Evolutionary conservation across 2,329 filamentous ascomycete species (phyloP).

Genomic region (Colletotrichum tofieldiae): DNA sequence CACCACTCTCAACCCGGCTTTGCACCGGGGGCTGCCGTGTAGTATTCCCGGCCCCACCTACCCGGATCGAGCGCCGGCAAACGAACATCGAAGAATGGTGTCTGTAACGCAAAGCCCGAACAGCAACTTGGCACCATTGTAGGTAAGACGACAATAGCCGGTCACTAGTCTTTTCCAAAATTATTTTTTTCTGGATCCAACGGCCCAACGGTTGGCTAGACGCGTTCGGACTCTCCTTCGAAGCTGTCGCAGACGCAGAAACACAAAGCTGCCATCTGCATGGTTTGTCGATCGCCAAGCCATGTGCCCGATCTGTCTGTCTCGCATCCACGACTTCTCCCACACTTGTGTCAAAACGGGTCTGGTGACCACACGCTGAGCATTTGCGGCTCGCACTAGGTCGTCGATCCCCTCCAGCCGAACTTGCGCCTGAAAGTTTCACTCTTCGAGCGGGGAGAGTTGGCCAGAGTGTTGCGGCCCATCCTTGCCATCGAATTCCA

Average conservation of each 20-base stretch:
- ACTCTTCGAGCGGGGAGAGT: slow-evolving; percentile 7
- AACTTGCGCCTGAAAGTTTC: slow-evolving; percentile 22
- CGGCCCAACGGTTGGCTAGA: slow-evolving; percentile 19
- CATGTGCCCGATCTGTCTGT: slow-evolving; percentile 30
- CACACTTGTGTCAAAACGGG: slow-evolving; percentile 29
- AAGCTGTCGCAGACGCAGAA: neutral
- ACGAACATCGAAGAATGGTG: neutral
- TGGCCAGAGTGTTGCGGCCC: slow-evolving; percentile 8
- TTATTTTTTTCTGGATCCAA: neutral
- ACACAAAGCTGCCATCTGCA: slow-evolving; percentile 8
- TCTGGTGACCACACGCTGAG: slow-evolving; percentile 30
- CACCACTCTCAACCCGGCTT: slow-evolving; percentile 34
- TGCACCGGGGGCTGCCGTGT: slow-evolving; percentile 21
- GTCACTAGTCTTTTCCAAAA: neutral
- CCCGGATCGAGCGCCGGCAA: slow-evolving; percentile 39
- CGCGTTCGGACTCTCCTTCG: neutral
- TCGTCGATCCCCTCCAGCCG: slow-evolving; percentile 3
- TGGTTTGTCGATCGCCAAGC: slow-evolving; percentile 34
- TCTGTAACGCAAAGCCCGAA: slow-evolving; percentile 8
- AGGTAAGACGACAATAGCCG: neutral
- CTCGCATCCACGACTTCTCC: slow-evolving; percentile 8
- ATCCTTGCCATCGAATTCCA: slow-evolving; percentile 18
- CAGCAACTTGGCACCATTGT: neutral
- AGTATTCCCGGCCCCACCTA: slow-evolving; percentile 37
- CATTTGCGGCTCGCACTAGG: slow-evolving; percentile 18